These are phyloP conservation scores for Aspergillus calidoustus DNA, from an alignment of 2,329 filamentous ascomycete genomes.

Conservation along the genomic window DNA sequence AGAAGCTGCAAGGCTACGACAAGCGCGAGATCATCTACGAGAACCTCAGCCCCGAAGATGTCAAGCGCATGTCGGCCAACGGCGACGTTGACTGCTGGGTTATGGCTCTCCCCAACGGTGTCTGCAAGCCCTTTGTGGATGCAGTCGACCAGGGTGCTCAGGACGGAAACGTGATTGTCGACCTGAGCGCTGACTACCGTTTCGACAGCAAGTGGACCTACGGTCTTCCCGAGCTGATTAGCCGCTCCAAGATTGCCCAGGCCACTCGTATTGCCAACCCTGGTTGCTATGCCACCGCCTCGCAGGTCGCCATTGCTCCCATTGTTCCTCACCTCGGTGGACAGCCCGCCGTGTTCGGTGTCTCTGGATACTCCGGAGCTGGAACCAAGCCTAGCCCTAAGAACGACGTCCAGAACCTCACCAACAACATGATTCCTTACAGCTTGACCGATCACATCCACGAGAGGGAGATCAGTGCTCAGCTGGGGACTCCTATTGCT, in stretches of 20 bases:
- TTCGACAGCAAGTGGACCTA: constrained; percentile 89
- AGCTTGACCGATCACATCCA: constrained; percentile 92
- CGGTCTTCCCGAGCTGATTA: constrained; percentile 83
- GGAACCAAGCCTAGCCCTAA: constrained; percentile 93
- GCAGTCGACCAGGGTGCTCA: constrained; percentile 75
- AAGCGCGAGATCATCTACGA: constrained; percentile 94
- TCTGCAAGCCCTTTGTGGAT: constrained; percentile 92
- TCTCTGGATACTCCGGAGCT: constrained; percentile 92
- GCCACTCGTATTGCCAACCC: constrained; percentile 88
- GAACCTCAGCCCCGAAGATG: constrained; percentile 84
- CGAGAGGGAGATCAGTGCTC: constrained; percentile 83
- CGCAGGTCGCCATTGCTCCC: constrained; percentile 86
- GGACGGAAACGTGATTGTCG: constrained; percentile 77
- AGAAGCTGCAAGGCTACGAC: constrained; percentile 84
- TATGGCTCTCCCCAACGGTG: constrained; percentile 93
- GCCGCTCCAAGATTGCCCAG: constrained; percentile 74
- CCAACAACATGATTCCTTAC: constrained; percentile 89
- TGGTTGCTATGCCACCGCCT: constrained; percentile 92
- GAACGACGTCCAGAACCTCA: constrained; percentile 84
- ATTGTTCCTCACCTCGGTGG: constrained; percentile 78
- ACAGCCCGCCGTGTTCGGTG: constrained; percentile 82
- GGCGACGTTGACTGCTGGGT: constrained; percentile 95
- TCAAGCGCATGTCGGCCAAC: constrained; percentile 79
- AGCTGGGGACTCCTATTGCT: constrained; percentile 74
- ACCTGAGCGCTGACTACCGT: constrained; percentile 95